Conservation (phyloP, 2,329 filamentous ascomycete species). For the Paecilomyces sp. region DNA sequence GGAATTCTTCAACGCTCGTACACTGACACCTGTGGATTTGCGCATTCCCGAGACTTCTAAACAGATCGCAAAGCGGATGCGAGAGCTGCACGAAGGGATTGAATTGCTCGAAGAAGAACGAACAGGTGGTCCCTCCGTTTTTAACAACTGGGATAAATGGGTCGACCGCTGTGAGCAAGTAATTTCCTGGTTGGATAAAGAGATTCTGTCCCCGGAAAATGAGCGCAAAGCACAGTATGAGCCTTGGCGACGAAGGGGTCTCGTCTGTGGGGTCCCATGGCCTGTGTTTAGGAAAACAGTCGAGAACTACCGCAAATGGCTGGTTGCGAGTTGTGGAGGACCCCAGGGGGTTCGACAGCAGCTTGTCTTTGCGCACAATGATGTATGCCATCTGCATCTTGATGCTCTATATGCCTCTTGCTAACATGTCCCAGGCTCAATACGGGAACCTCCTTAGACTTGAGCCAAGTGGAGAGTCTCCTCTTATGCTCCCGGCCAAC, state of each 20-base stretch:
- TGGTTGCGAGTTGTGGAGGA: conserved; percentile 67
- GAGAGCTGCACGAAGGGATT: conserved; percentile 89
- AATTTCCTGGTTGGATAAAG: conserved; percentile 47
- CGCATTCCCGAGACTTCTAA: conserved; percentile 75
- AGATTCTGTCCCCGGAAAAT: conserved; percentile 47
- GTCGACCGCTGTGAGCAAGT: conserved; percentile 54
- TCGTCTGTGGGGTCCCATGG: conserved; percentile 82
- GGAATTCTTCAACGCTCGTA: conserved; percentile 79
- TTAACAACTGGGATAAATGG: conserved; percentile 95
- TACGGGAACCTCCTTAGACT: conserved; percentile 92
- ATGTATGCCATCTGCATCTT: conserved; percentile 52
- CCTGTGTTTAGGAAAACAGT: conserved; percentile 65
- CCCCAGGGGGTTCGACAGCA: conserved; percentile 59
- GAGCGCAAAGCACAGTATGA: conserved; percentile 37
- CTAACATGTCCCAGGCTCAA: conserved; percentile 62
- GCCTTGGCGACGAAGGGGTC: conserved; percentile 62
- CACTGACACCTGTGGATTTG: conserved; percentile 69
- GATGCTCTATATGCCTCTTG: conserved; percentile 1
- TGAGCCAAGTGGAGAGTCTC: conserved; percentile 65
- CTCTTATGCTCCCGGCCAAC: conserved; percentile 80
- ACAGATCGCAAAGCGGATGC: conserved; percentile 95
- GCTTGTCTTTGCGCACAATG: conserved; percentile 94
- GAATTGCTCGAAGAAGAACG: conserved; percentile 74
- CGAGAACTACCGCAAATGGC: conserved; percentile 66
- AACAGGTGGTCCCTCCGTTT: conserved; percentile 72